These are phyloP conservation scores for Blastobotrys elegans DNA, from an alignment of 1,139 yeast species.

Conservation along the genomic window DNA sequence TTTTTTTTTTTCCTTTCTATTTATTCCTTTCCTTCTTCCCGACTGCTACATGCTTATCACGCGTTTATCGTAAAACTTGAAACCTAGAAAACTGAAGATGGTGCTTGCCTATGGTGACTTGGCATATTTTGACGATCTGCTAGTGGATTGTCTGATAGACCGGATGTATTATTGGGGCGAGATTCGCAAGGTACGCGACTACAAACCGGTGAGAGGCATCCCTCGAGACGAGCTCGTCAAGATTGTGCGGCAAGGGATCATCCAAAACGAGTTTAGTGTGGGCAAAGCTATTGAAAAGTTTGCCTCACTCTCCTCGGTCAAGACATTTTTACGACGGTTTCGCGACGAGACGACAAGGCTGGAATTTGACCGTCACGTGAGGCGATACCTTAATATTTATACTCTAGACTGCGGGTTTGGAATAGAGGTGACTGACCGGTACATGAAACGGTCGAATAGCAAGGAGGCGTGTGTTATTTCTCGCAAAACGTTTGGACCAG, in stretches of 20 bases:
- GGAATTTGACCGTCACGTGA: slow-evolving; percentile 38
- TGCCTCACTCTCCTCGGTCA: slow-evolving; percentile 29
- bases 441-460: slow-evolving; percentile 28
- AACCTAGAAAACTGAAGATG: slow-evolving; percentile 1
- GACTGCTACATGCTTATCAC: background rate
- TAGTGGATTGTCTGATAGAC: slow-evolving; percentile 37
- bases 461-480: slow-evolving; percentile 43
- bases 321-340: slow-evolving; percentile 30
- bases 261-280: slow-evolving; percentile 11
- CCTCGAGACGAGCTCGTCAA: slow-evolving; percentile 22
- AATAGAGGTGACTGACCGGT: slow-evolving; percentile 42
- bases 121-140: slow-evolving; percentile 48
- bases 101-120: slow-evolving; percentile 35
- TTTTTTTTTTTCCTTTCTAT: background rate
- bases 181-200: slow-evolving; percentile 34
- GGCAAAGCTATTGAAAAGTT: slow-evolving; percentile 26
- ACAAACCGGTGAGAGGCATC: slow-evolving; percentile 27
- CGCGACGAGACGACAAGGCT: slow-evolving; percentile 23
- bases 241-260: slow-evolving; percentile 23
- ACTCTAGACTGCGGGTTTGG: slow-evolving; percentile 40
- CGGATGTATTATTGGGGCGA: slow-evolving; percentile 35
- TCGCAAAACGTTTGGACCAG: slow-evolving; percentile 29
- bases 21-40: background rate
- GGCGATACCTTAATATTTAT: slow-evolving; percentile 37
- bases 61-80: background rate